phyloP scores from a whole-genome alignment of 1,139 yeast species.

The Pichiaceae sp. region DNA sequence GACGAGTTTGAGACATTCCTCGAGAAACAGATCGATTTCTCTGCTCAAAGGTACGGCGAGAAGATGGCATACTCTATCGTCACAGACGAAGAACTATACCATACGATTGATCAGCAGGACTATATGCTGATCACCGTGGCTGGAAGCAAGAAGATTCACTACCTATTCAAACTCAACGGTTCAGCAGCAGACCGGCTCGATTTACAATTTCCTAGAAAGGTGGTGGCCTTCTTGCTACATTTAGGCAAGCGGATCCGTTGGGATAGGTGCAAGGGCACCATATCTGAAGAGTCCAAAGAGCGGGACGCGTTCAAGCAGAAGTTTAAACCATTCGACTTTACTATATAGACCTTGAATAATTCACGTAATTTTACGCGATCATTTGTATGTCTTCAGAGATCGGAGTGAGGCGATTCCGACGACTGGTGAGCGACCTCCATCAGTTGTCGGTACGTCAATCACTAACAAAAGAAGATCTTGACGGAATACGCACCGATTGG shows the following conservation, averaged over 20 bases:
- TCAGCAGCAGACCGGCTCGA: constrained; percentile 35
- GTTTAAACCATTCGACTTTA: constrained; percentile 15
- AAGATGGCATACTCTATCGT: constrained; percentile 31
- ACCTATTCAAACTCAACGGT: constrained; percentile 22
- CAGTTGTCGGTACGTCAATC: no score
- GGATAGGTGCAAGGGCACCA: constrained; percentile 63
- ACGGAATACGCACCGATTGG: constrained; percentile 10
- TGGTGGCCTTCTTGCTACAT: constrained; percentile 51
- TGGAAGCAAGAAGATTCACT: constrained; percentile 7
- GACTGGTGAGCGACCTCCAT: no score
- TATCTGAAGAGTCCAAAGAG: constrained; percentile 50
- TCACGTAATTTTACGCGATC: neutral
- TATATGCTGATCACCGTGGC: constrained; percentile 33
- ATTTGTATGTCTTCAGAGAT: no score
- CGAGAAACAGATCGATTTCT: constrained; percentile 28
- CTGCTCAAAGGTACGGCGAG: constrained; percentile 36
- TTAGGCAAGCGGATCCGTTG: constrained; percentile 59
- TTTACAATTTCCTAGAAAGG: constrained; percentile 73
- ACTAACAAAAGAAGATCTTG: no score
- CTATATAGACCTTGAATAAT: constrained; percentile 3
- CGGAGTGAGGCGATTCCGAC: constrained; percentile 1
- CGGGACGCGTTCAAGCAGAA: constrained; percentile 14
- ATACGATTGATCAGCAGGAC: constrained; percentile 29
- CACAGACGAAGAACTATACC: constrained; percentile 19
- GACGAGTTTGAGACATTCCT: constrained; percentile 32